Conservation (phyloP, 202 grass and related monocot genomes). For the Cymbopogon flexuosus region DNA sequence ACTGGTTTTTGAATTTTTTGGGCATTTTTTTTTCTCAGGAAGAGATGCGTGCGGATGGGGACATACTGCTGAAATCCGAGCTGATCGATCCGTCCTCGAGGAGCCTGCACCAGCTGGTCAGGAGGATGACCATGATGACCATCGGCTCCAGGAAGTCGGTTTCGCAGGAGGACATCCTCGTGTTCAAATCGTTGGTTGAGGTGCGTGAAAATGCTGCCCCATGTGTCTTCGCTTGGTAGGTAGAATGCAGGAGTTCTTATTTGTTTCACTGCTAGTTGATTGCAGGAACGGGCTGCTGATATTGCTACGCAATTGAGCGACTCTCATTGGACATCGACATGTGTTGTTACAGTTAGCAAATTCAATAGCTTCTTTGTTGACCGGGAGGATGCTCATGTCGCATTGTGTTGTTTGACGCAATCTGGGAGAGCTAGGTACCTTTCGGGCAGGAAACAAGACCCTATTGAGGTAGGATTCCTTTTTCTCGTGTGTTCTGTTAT, state of each 20-base stretch:
- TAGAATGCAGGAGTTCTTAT: neutral
- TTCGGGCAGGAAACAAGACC: slow-evolving; percentile 44
- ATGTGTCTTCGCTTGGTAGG: neutral
- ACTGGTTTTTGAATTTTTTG: neutral
- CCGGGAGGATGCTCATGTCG: slow-evolving; percentile 43
- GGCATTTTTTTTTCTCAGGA: slow-evolving; percentile 52
- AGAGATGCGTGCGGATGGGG: slow-evolving; percentile 61
- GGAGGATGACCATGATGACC: slow-evolving; percentile 43
- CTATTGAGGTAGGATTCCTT: slow-evolving; percentile 37
- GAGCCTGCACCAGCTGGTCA: slow-evolving; percentile 47
- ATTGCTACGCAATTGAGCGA: slow-evolving; percentile 44
- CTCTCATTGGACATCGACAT: slow-evolving; percentile 60
- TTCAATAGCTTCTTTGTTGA: slow-evolving; percentile 56
- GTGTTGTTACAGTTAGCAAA: slow-evolving; percentile 61
- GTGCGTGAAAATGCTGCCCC: slow-evolving; percentile 19
- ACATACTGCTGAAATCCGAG: slow-evolving; percentile 61
- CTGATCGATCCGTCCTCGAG: slow-evolving; percentile 54
- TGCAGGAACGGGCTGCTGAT: slow-evolving; percentile 52
- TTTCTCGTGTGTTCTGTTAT: neutral
- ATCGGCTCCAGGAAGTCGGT: slow-evolving; percentile 33
- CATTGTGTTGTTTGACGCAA: slow-evolving; percentile 48
- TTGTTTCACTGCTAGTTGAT: slow-evolving; percentile 15
- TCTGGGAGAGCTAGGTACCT: slow-evolving; percentile 57
- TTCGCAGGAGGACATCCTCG: slow-evolving; percentile 49
- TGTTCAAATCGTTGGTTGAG: slow-evolving; percentile 57